These are phyloP conservation scores for Chernovozyma aurita DNA, from an alignment of 1,139 yeast genomes.

Conservation along the genomic window DNA sequence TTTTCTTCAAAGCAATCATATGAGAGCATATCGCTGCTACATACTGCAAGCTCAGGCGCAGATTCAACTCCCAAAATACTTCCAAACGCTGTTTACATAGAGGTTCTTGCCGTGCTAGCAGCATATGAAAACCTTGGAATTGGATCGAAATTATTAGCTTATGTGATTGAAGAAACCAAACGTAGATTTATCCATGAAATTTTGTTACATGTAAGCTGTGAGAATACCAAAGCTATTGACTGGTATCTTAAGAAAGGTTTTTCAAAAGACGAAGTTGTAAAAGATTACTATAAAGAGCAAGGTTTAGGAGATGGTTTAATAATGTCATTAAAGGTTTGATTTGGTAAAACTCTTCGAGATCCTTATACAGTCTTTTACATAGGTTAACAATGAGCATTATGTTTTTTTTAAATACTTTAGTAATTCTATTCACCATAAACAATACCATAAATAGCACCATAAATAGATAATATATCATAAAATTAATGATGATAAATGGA, in stretches of 20 bases:
- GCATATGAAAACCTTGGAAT: slow-evolving; percentile 59
- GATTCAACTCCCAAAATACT: slow-evolving; percentile 28
- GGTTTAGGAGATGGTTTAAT: slow-evolving; percentile 46
- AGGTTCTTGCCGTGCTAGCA: slow-evolving; percentile 60
- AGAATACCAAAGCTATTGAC: slow-evolving; percentile 38
- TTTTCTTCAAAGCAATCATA: slow-evolving; percentile 10
- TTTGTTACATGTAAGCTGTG: slow-evolving; percentile 55
- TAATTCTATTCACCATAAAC: too few species aligned
- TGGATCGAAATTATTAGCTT: slow-evolving; percentile 55
- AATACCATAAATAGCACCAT: too few species aligned
- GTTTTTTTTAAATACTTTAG: too few species aligned
- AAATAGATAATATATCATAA: too few species aligned
- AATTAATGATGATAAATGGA: too few species aligned
- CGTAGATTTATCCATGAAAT: slow-evolving; percentile 51
- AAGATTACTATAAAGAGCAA: slow-evolving; percentile 50
- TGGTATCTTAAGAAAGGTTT: slow-evolving; percentile 62
- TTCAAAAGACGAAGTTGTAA: slow-evolving; percentile 30
- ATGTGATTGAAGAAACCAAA: slow-evolving; percentile 51
- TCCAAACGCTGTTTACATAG: slow-evolving; percentile 56
- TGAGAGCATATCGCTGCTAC: slow-evolving; percentile 5
- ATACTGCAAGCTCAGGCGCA: slow-evolving; percentile 6
- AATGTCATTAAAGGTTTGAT: slow-evolving; percentile 26
- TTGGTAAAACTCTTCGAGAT: too few species aligned
- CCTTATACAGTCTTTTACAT: too few species aligned
- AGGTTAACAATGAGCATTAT: too few species aligned